Base-by-base conservation (phyloP, 768 basidiomycete genomes). In the Pisolithus albus region DNA sequence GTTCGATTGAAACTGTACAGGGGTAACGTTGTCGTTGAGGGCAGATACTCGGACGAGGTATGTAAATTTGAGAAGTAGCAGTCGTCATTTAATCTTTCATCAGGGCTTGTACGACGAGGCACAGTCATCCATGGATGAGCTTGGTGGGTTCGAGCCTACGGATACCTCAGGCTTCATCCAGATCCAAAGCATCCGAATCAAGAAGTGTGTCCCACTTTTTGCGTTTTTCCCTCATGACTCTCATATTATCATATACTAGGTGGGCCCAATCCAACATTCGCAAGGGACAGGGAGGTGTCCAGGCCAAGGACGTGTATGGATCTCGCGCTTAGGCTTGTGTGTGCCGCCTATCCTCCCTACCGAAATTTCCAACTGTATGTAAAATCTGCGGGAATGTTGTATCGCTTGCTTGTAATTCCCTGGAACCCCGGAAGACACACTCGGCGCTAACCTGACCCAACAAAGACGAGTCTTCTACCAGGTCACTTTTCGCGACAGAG, bases 81-180 rank as follows among this genome's bases (percentile, higher is more conserved):
- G 16, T 8, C 43, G 43, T 16, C 6, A 57, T 53, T 21, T 49
- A 26, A 46, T 3, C n/a, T 9, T 15, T 4, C 16, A 26, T 2
- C 55, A 90, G 86, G 90, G 91, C 65, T 78, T 99, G 23, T 99
- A 99, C 67, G 96, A 99, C 63, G 93, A 90, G 63, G 84, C 84
- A 30, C 80, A 96, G 71, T 92, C 91, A 9, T 96, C 93, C 50
- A 98, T 99, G 96, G 96, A 99, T 68, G 93, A 95, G 73, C 83
- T 97, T 52, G 95, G 96, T 54, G 95, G 94, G 40, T 98, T 99
- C 71, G 92, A 95, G 72, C 94, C 94, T 19, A 90, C 88, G 30
- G 92, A 95, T 64, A 93, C 93, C 34, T 81, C 88, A 46, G 94
- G 94, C 4, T 98, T 98, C 78, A 97, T 98, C 71, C 85, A 88